phyloP scores from a whole-genome alignment of 164 flowering plant genomes.

The Malania oleifera region DNA sequence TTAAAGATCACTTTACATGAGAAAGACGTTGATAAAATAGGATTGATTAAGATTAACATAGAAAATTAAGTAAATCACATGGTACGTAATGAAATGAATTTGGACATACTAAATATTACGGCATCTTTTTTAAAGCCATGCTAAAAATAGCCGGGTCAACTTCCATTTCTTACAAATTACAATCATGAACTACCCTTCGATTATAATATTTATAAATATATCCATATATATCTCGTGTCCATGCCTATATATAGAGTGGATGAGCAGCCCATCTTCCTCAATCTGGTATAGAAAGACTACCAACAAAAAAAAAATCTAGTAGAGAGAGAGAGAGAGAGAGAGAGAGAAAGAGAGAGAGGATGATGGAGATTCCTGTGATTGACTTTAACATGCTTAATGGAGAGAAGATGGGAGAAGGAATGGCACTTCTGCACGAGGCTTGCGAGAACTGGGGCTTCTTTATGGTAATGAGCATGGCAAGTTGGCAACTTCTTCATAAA shows the following conservation, averaged over 20 bases:
- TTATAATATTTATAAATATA: neutral
- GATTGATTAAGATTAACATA: too few species aligned
- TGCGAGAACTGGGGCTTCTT: slow-evolving; percentile 80
- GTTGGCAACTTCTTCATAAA: neutral
- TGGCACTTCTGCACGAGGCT: slow-evolving; percentile 57
- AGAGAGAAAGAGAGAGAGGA: slow-evolving; percentile 10
- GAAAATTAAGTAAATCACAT: too few species aligned
- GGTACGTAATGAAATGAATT: slow-evolving; percentile 14
- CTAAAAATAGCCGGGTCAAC: slow-evolving; percentile 10
- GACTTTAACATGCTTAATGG: slow-evolving; percentile 48
- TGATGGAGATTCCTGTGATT: slow-evolving; percentile 61
- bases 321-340: too few species aligned
- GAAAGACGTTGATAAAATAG: too few species aligned
- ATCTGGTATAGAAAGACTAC: too few species aligned
- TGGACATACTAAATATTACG: slow-evolving; percentile 16
- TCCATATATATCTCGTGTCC: neutral
- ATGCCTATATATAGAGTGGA: slow-evolving; percentile 23
- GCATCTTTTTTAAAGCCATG: slow-evolving; percentile 14
- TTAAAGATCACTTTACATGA: too few species aligned
- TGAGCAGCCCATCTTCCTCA: slow-evolving; percentile 3
- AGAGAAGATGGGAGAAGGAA: slow-evolving; percentile 44
- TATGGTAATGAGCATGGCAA: slow-evolving; percentile 26
- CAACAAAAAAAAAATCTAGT: too few species aligned
- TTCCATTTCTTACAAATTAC: slow-evolving; percentile 7
- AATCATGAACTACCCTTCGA: slow-evolving; percentile 8